Evolutionary conservation across 2,329 filamentous ascomycete species (phyloP).

Genomic region (Colletotrichum sp.): DNA sequence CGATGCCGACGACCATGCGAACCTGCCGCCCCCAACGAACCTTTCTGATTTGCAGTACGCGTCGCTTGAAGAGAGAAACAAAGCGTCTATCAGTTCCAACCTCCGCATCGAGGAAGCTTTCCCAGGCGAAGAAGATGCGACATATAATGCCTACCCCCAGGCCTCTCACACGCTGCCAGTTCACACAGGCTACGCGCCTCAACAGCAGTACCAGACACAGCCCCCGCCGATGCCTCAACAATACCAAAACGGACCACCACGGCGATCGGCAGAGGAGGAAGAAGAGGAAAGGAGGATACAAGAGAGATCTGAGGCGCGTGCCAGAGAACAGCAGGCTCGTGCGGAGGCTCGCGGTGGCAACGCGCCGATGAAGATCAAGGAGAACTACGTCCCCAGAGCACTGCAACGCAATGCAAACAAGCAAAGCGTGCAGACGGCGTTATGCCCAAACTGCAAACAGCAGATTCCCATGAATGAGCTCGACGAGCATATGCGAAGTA

Average conservation of each 20-base stretch:
- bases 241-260: conserved; percentile 28
- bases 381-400: conserved; percentile 89
- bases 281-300: conserved; percentile 69
- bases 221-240: conserved; percentile 27
- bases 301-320: conserved; percentile 64
- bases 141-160: conserved; percentile 53
- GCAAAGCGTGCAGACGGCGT: conserved; percentile 67
- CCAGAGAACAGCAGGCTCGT: conserved; percentile 76
- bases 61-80: conserved; percentile 93
- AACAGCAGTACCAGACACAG: conserved; percentile 37
- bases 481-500: conserved; percentile 89
- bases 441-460: conserved; percentile 94
- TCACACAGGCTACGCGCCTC: conserved; percentile 46
- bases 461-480: conserved; percentile 87
- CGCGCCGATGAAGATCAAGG: conserved; percentile 85
- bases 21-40: conserved; percentile 87
- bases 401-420: conserved; percentile 73
- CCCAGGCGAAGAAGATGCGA: conserved; percentile 77
- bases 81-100: conserved; percentile 81
- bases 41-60: conserved; percentile 92
- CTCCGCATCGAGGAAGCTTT: conserved; percentile 94
- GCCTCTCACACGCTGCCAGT: conserved; percentile 48
- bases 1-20: conserved; percentile 83
- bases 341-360: conserved; percentile 74
- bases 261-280: conserved; percentile 55